Conservation (phyloP, 352 stramenopile genomes). For the Blastocystis sp. region DNA sequence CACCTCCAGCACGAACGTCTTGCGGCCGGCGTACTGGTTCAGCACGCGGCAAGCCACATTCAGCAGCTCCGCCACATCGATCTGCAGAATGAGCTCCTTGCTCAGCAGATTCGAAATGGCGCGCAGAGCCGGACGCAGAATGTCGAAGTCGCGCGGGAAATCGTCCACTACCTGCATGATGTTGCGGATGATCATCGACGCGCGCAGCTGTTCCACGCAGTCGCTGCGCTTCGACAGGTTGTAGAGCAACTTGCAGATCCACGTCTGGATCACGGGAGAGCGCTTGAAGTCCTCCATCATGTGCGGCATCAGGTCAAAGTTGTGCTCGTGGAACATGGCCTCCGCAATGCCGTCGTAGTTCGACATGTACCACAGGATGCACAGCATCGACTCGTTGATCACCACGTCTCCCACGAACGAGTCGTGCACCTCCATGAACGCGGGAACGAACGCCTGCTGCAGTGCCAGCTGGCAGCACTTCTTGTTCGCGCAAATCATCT, state of each 20-base stretch:
- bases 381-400: constrained; percentile 48
- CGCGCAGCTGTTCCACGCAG: neutral
- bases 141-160: constrained; percentile 36
- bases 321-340: neutral
- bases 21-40: constrained; percentile 35
- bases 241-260: constrained; percentile 50
- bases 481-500: constrained; percentile 45
- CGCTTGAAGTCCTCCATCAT: constrained; percentile 53
- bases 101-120: constrained; percentile 48
- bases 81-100: constrained; percentile 48
- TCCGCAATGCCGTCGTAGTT: constrained; percentile 25
- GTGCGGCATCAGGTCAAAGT: constrained; percentile 21
- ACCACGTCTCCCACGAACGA: constrained; percentile 15
- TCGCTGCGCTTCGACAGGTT: constrained; percentile 35
- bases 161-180: constrained; percentile 43
- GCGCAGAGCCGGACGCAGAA: constrained; percentile 36
- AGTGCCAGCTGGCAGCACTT: constrained; percentile 40
- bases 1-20: constrained; percentile 44
- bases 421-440: constrained; percentile 30
- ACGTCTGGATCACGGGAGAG: neutral
- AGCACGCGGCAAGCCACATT: constrained; percentile 22
- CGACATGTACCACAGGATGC: constrained; percentile 51
- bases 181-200: constrained; percentile 4
- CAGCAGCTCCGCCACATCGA: constrained; percentile 24
- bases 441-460: constrained; percentile 6